Evolutionary conservation across 1,139 yeast species (phyloP), one percentile per base, ranked within the genome.

Genomic region (Tardiomyces digboiensis): DNA sequence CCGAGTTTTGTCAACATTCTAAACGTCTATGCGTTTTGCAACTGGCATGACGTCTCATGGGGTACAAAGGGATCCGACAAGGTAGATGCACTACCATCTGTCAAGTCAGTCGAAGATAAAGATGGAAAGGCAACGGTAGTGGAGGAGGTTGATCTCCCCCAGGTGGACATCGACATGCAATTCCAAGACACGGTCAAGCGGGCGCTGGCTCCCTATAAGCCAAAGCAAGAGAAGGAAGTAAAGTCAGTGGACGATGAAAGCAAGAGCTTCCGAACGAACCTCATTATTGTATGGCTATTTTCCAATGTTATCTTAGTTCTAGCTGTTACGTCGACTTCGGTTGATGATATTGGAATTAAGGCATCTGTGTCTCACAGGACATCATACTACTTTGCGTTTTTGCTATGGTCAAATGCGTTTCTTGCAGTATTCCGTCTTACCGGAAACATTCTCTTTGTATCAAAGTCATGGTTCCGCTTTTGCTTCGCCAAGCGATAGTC

Each of bases 31-130:
- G 96, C 97, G 1, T 88, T 89, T 59, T 88, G 97, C 68, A 89
- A 89, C 62, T 83, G 95, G 49, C 97, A 89, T 65, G 97, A 89
- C 70, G 89, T 89, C 40, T 83, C 95, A 1, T 91, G 98, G 98
- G 98, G 98, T 59, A 91, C 98, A 0, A 91, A 91, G 61, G 98
- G 97, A 49, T 85, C 81, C 10, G 77, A 76, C 46, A 74, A 71
- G 48, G 78, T 81, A 1, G 76, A 74, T 49, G 78, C 77, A 21
- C 61, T 78, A 42, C 87, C 87, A 29, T 75, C 76, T 39, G 74
- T 66, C 36, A 60, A 54, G 55, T 67, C 67, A 54, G 70, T 62
- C 57, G 74, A 67, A 38, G 82, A 81, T 22, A 80, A 76, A 53
- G 77, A 80, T 51, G 76, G 81, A 49, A 82, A 78, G 49, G 83